Conservation (phyloP, 2,329 filamentous ascomycete genomes). For the Hymenoscyphus repandus region DNA sequence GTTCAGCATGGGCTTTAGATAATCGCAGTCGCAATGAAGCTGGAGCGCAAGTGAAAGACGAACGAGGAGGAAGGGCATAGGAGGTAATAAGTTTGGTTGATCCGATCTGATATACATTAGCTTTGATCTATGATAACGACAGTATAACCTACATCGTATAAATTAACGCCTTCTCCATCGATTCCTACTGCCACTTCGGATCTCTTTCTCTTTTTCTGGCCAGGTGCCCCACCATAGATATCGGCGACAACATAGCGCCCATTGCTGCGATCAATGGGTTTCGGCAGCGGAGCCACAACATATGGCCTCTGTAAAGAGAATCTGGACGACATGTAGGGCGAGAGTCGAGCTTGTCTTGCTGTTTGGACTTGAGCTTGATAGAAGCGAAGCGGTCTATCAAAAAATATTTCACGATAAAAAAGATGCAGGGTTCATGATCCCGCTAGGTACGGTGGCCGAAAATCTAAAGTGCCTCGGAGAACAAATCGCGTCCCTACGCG, state of each 20-base stretch:
- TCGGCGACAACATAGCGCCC: conserved; percentile 53
- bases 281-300: conserved; percentile 54
- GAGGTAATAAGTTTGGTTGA: conserved; percentile 59
- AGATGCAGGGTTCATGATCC: conserved; percentile 12
- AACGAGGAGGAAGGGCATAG: conserved; percentile 61
- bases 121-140: conserved; percentile 6
- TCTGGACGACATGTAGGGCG: conserved; percentile 35
- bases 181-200: conserved; percentile 59
- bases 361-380: neutral
- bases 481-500: conserved; percentile 12
- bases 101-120: conserved; percentile 43
- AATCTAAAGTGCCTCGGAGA: neutral
- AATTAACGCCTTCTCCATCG: conserved; percentile 60
- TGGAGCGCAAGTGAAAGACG: conserved; percentile 57
- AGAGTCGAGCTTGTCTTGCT: too few species aligned
- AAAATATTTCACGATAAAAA: conserved; percentile 15
- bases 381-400: conserved; percentile 3
- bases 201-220: conserved; percentile 56
- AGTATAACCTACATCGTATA: conserved; percentile 52
- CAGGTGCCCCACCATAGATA: conserved; percentile 54
- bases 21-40: conserved; percentile 47
- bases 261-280: conserved; percentile 48
- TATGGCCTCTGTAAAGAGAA: conserved; percentile 62
- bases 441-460: conserved; percentile 17
- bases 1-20: conserved; percentile 43